Evolutionary conservation across 805 yeast genomes (phyloP).

Genomic region (Vanderwaltozyma tropicalis): DNA sequence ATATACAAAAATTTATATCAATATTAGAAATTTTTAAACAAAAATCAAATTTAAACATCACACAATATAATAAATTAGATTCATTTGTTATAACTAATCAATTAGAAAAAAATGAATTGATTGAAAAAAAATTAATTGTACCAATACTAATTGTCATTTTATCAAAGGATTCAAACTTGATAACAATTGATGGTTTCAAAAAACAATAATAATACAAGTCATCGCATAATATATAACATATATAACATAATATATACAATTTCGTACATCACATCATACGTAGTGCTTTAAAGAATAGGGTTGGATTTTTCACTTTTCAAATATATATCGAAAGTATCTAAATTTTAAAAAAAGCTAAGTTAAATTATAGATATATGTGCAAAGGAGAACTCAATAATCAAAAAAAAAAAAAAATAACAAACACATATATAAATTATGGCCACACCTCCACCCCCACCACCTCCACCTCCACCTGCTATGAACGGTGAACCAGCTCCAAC

Average conservation of each 20-base stretch:
- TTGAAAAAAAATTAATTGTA: neutral
- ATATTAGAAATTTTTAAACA: slow-evolving; percentile 14
- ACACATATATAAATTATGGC: slow-evolving; percentile 7
- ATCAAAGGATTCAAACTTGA: neutral
- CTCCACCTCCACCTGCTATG: slow-evolving; percentile 34
- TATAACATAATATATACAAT: too few relatives aligned
- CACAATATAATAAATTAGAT: slow-evolving; percentile 14
- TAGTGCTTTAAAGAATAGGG: too few relatives aligned
- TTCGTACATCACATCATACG: too few relatives aligned
- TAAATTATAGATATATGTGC: too few relatives aligned
- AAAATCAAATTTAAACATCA: neutral
- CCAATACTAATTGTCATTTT: neutral
- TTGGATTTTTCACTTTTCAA: too few relatives aligned
- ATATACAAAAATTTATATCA: slow-evolving; percentile 17
- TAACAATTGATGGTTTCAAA: neutral
- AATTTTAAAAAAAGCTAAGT: neutral
- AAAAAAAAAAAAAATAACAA: neutral
- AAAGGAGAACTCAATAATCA: neutral
- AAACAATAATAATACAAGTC: neutral
- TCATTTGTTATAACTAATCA: neutral
- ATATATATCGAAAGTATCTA: neutral
- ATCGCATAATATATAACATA: neutral
- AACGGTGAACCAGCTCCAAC: slow-evolving; percentile 27
- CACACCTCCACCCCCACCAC: slow-evolving; percentile 51
- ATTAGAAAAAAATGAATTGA: neutral